Evolutionary conservation across 768 basidiomycete species (phyloP), one percentile per base, ranked within the genome.

Genomic region (Coprinopsis strossmayeri): DNA sequence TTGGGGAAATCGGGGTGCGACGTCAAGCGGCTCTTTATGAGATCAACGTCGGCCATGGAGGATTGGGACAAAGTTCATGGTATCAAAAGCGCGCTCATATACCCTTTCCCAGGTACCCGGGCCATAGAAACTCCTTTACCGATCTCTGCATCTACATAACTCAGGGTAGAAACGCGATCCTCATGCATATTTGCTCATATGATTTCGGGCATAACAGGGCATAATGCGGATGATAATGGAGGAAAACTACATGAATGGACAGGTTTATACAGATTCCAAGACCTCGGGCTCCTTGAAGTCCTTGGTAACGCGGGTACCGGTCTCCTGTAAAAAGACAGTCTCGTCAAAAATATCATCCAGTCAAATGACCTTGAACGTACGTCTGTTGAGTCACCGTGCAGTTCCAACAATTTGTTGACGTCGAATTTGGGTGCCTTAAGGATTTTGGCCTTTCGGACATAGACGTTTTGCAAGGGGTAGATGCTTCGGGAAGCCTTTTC

Each of bases 201-300:
- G 57, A 54, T 34, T 49, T 56, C 53, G 40, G 27, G 48, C 48
- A 60, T 59, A 57, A 44, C 55, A 47, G 46, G 53, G 47, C 37
- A 56, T 49, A 60, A 63, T 59, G 64, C 52, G 57, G 57, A 58
- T 57, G 51, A 58, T 40, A 27, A 61, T 50, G 25, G n/a, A n/a
- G 9, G 43, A 27, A 45, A 59, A 64, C 66, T 68, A 66, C 63
- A 57, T 68, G 62, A 63, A 59, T 60, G 52, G n/a, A n/a, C n/a
- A n/a, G 59, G 59, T 72, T 84, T 82, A 97, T 53, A 97, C 95
- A 58, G 90, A 84, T 64, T 88, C 88, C 49, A 90, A 81, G 59
- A 93, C 79, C 73, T 92, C 91, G 38, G 94, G 94, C 80, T 97
- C 94, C 79, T 95, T 93, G 79, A 94, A 98, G 66, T 95, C 93